Evolutionary conservation across 768 basidiomycete species (phyloP), one percentile per base, ranked within the genome.

Genomic region (Tricholomella constricta): DNA sequence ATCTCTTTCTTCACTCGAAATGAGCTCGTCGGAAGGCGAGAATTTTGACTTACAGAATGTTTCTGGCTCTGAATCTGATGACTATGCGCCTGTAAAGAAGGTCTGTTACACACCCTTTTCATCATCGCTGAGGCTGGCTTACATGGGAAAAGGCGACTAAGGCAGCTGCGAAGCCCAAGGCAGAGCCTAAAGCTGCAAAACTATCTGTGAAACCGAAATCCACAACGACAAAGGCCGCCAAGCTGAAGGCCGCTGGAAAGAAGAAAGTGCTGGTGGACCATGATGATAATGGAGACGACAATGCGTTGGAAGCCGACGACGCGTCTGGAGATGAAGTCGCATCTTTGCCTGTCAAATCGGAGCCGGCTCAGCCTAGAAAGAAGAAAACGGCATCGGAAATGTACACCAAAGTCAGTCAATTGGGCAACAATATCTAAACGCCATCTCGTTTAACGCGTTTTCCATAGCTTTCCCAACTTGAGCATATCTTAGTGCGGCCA

Each of bases 321-420:
- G 66, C 22, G 11, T 74, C 74, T 20, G 73, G 76, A 45, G 72
- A 74, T 56, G 73, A 72, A 22, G 63, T 62, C 23, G 25, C 51
- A 36, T 54, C 67, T 7, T 65, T 67, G 10, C 64, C 59, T 7
- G 57, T 51, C 6, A 65, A 63, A 35, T 61, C 51, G 20, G 52
- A 51, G 9, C 41, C 62, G 12, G 67, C 65, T 35, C 58, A 68
- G 2, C 51, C 69, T 14, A 74, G 72, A 49, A 89, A 89, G 75
- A 87, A 89, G 75, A 96, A 96, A 76, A 89, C 85, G 11, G 91
- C 90, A 2, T 92, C 91, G 6, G 92, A 98, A 65, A 94, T 81
- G 32, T 96, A 95, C 65, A 86, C 86, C 47, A 95, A 94, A 81
- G 94, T 92, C 42, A 59, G 79, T 62, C 38, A 26, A 35, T 27